A percentile compares a stretch with the other conserved stretches of the same genome.
Conservation (phyloP, 805 yeast genomes). For the Candida morakotiae region DNA sequence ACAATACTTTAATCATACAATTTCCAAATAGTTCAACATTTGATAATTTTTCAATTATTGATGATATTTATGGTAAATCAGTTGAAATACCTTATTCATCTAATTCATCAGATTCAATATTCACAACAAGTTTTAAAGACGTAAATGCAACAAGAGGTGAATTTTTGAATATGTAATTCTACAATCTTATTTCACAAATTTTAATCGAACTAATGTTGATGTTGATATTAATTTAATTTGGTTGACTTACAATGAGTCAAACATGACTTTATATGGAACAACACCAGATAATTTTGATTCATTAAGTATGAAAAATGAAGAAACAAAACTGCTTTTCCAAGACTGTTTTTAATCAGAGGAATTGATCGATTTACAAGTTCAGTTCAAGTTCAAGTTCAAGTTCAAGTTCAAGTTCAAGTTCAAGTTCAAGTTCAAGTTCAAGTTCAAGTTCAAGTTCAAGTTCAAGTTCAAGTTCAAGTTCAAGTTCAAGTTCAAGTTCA, state of each 20-base stretch:
- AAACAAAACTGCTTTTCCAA: too few species aligned
- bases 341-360: slow-evolving; percentile 52
- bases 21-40: slow-evolving; percentile 45
- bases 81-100: slow-evolving; percentile 57
- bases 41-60: slow-evolving; percentile 50
- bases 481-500: too few species aligned
- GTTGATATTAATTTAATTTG: slow-evolving; percentile 44
- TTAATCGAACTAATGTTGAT: slow-evolving; percentile 43
- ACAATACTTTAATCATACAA: slow-evolving; percentile 48
- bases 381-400: slow-evolving; percentile 20
- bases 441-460: too few species aligned
- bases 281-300: slow-evolving; percentile 37
- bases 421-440: slow-evolving; percentile 19
- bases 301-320: slow-evolving; percentile 19
- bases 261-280: slow-evolving; percentile 65
- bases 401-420: slow-evolving; percentile 26
- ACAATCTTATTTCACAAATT: slow-evolving; percentile 54
- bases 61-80: slow-evolving; percentile 57
- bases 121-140: slow-evolving; percentile 49
- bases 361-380: slow-evolving; percentile 25
- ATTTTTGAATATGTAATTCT: slow-evolving; percentile 55
- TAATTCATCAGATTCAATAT: slow-evolving; percentile 50
- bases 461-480: too few species aligned
- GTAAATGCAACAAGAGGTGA: slow-evolving; percentile 67
- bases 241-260: slow-evolving; percentile 59